phyloP scores from a whole-genome alignment of 768 basidiomycete genomes.

The Boletus tylopilopsis region DNA sequence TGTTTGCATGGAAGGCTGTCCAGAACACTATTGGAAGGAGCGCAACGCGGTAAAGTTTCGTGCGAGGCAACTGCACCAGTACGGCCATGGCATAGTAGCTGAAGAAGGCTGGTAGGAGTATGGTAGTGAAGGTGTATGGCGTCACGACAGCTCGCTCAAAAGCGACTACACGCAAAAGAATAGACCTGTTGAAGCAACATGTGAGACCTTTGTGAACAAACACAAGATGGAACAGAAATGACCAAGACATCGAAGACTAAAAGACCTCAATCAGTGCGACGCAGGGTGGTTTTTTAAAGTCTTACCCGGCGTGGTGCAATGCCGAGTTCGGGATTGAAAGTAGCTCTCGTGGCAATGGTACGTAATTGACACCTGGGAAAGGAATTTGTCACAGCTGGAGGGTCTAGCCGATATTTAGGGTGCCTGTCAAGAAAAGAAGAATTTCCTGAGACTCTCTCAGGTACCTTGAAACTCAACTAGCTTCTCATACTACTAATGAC shows the following conservation, averaged over 20 bases:
- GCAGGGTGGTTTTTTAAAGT: not conserved
- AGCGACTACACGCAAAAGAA: constrained; percentile 11
- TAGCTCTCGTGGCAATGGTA: too few relatives aligned
- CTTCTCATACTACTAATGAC: too few relatives aligned
- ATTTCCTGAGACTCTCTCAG: too few relatives aligned
- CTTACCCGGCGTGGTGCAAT: not conserved
- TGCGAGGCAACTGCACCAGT: constrained; percentile 47
- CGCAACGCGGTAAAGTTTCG: constrained; percentile 40
- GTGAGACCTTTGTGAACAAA: not conserved
- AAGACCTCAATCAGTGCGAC: not conserved
- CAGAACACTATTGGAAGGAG: constrained; percentile 49
- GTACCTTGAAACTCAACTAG: too few relatives aligned
- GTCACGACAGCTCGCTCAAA: constrained; percentile 19
- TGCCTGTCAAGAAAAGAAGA: too few relatives aligned
- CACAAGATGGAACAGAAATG: not conserved
- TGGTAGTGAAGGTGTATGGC: constrained; percentile 30
- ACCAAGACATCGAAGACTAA: constrained; percentile 13
- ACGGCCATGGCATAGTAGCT: constrained; percentile 51
- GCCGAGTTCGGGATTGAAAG: not conserved
- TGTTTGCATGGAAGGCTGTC: constrained; percentile 37
- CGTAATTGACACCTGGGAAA: not conserved
- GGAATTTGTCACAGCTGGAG: not conserved
- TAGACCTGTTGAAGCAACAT: constrained; percentile 2
- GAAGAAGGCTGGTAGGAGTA: constrained; percentile 40
- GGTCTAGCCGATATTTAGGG: too few relatives aligned